These are phyloP conservation scores for Microdochium nivale DNA, from an alignment of 2,329 filamentous ascomycete species.

Conservation along the genomic window DNA sequence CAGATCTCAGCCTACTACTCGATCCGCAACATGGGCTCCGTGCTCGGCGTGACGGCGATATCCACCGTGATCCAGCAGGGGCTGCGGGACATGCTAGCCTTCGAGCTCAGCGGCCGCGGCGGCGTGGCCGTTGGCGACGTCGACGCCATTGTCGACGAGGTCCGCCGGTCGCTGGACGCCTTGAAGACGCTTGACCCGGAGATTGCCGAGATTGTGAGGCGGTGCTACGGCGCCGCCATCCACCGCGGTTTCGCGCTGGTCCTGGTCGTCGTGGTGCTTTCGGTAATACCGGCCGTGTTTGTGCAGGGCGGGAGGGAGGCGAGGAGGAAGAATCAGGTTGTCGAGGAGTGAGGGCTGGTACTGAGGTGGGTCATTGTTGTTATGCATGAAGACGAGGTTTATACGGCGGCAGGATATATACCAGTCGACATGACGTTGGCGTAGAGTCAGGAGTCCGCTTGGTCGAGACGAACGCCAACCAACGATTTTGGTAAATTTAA, in stretches of 20 bases:
- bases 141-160: background rate
- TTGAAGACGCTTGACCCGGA: background rate
- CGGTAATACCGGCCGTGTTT: background rate
- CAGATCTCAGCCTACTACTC: background rate
- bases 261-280: background rate
- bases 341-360: background rate
- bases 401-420: no score
- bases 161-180: background rate
- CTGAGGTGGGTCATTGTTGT: no score
- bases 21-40: background rate
- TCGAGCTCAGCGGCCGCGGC: background rate
- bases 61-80: background rate
- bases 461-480: no score
- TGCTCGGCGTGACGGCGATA: background rate
- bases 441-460: no score
- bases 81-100: background rate
- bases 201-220: background rate
- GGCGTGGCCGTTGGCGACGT: background rate
- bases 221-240: background rate
- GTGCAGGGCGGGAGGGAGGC: background rate
- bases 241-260: background rate
- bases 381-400: no score
- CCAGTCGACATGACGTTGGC: no score
- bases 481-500: no score
- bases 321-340: background rate